Percentiles rank a stretch among this genome's conserved stretches.
Evolutionary conservation across 345 rosid species (phyloP).

Genomic region (Balakata baccata): DNA sequence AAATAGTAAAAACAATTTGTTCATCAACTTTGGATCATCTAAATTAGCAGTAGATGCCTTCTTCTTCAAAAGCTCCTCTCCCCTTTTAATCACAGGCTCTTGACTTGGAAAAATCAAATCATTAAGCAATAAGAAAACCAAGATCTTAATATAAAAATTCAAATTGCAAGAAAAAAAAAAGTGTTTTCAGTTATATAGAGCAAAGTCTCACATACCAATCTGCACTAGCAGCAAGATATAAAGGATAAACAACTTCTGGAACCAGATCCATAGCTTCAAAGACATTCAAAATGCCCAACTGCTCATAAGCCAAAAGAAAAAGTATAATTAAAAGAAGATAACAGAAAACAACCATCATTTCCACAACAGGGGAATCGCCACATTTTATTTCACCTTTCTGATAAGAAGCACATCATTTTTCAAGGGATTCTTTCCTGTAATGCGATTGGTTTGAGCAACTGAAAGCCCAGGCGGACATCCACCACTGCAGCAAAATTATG

Average conservation of each 20-base stretch:
- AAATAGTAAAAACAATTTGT: constrained; percentile 60
- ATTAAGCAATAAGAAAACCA: constrained; percentile 27
- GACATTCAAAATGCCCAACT: constrained; percentile 91
- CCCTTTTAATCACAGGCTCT: constrained; percentile 77
- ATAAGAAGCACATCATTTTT: constrained; percentile 60
- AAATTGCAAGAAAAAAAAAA: background rate
- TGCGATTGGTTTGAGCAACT: constrained; percentile 62
- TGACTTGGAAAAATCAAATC: constrained; percentile 53
- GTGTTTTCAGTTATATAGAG: constrained; percentile 11
- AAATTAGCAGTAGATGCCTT: constrained; percentile 64
- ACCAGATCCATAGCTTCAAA: constrained; percentile 67
- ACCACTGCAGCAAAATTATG: constrained; percentile 50
- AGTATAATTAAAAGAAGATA: background rate
- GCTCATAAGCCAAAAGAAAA: constrained; percentile 27
- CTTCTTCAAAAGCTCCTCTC: constrained; percentile 86
- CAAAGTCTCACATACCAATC: constrained; percentile 49
- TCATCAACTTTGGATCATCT: constrained; percentile 71
- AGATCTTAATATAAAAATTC: constrained; percentile 10
- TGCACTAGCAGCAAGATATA: constrained; percentile 71
- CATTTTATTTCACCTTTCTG: constrained; percentile 61
- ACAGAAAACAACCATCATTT: background rate
- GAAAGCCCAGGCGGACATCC: constrained; percentile 89
- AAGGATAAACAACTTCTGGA: constrained; percentile 73
- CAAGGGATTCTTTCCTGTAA: constrained; percentile 66
- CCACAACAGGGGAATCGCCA: constrained; percentile 11